These are phyloP conservation scores for Leccinum glutinopallens DNA, from an alignment of 1,284 basidiomycete species.

Conservation along the genomic window DNA sequence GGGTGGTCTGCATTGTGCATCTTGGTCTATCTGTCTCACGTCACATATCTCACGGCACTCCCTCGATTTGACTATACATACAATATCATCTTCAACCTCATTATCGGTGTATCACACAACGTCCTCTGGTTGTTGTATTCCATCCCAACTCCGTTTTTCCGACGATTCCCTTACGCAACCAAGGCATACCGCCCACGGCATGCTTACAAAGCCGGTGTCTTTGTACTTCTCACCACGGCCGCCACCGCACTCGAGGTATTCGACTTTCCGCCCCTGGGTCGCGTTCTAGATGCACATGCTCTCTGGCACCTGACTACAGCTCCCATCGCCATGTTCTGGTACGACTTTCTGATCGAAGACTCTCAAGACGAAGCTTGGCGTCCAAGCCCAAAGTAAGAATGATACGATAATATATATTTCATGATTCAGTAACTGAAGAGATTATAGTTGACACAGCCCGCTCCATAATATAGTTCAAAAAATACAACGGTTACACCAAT, in stretches of 20 bases:
- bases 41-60: slow-evolving; percentile 76
- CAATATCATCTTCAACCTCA: slow-evolving; percentile 88
- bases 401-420: slow-evolving; percentile 6
- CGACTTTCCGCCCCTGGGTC: slow-evolving; percentile 83
- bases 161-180: slow-evolving; percentile 55
- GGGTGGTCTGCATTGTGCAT: slow-evolving; percentile 51
- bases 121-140: slow-evolving; percentile 83
- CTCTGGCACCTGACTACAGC: slow-evolving; percentile 93
- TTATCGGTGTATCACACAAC: slow-evolving; percentile 80
- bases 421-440: slow-evolving; percentile 13
- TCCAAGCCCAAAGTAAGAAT: slow-evolving; percentile 27
- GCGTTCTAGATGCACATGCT: slow-evolving; percentile 90
- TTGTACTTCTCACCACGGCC: slow-evolving; percentile 72
- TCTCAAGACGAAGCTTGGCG: slow-evolving; percentile 60
- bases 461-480: neutral
- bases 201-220: slow-evolving; percentile 55
- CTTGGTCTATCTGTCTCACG: slow-evolving; percentile 62
- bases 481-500: slow-evolving; percentile 10
- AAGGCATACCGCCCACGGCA: slow-evolving; percentile 57
- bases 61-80: slow-evolving; percentile 94
- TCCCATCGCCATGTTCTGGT: slow-evolving; percentile 84
- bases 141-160: slow-evolving; percentile 50
- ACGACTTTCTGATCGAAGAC: slow-evolving; percentile 75
- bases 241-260: slow-evolving; percentile 87
- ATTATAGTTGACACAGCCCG: slow-evolving; percentile 22